Evolutionary conservation across 108 stramenopile species (phyloP), one percentile per base, ranked within the genome.

Genomic region (Epipyxis sp.): DNA sequence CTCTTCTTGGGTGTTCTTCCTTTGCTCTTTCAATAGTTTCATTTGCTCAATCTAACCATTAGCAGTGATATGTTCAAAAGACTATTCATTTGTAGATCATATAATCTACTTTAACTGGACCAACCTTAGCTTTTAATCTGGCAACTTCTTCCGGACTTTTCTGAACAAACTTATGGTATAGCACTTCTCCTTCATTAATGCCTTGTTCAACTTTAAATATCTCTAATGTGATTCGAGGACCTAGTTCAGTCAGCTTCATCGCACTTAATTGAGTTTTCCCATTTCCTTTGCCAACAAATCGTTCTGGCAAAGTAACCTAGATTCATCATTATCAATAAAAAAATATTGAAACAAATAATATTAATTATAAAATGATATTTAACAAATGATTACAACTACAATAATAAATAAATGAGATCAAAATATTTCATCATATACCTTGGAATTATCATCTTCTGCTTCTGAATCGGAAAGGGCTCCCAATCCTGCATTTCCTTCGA

Each of bases 201-300:
- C 95, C 97, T 37, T 92, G 82, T 84, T 99, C 93, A 44, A 98
- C 95, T 87, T 98, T 98, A 83, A 89, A 79, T 32, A 99, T 87
- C 80, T 93, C 83, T 46, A 98, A 59, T 35, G 91, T 87, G 59
- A 98, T 69, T 27, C 98, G 82, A 10, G 98, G 98, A 29, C 98
- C 98, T 35, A 98, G 78, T 86, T 99, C 98, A 1, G 94, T 91
- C 81, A 99, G 85, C 81, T 95, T 94, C 42, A 99, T 86, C 1
- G 94, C 94, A 39, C 84, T 85, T 57, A 25, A 37, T 69, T 93
- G 92, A 40, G 89, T 69, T 77, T 86, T 82, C 34, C 79, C 81
- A 78, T 97, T 95, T 16, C 93, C 94, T 59, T 87, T 84, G 3
- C 95, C 94, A 54, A 76, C 82, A 76, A 89, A 92, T 76, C 87